Conservation (phyloP, 768 basidiomycete genomes). For the Kwoniella sp. region DNA sequence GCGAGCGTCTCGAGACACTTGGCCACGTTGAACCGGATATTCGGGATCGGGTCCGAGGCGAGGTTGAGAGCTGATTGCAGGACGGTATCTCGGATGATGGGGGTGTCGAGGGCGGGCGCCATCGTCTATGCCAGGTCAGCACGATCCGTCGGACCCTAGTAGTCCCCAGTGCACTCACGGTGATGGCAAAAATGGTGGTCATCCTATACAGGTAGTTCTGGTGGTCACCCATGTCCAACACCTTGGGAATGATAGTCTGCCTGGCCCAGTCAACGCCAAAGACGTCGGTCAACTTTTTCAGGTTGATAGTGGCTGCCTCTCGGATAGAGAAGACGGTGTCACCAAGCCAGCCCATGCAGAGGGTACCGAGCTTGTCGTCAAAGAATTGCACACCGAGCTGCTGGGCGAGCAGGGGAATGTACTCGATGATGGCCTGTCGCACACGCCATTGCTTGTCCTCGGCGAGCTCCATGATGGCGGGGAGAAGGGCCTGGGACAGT, state of each 20-base stretch:
- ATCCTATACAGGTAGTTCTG: constrained; percentile 96
- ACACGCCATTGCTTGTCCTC: constrained; percentile 99
- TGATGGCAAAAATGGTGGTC: constrained; percentile 98
- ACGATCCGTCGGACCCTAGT: too few species aligned
- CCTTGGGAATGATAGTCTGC: constrained; percentile 88
- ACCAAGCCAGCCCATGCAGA: constrained; percentile 99
- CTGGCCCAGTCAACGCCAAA: constrained; percentile 98
- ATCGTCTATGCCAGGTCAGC: constrained; percentile 65
- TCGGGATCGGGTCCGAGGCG: constrained; percentile 86
- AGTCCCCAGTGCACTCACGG: constrained; percentile 57
- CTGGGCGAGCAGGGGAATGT: constrained; percentile 95
- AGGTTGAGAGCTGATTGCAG: constrained; percentile 77
- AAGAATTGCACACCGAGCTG: constrained; percentile 96
- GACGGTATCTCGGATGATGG: constrained; percentile 71
- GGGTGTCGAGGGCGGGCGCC: constrained; percentile 76
- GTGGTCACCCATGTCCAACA: constrained; percentile 93
- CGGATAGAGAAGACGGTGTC: constrained; percentile 98
- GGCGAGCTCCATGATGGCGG: constrained; percentile 94
- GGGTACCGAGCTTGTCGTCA: constrained; percentile 89
- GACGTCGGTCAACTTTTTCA: constrained; percentile 94
- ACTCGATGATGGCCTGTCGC: constrained; percentile 98
- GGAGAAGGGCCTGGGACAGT: constrained; percentile 86
- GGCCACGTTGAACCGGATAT: constrained; percentile 98
- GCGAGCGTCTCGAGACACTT: constrained; percentile 90
- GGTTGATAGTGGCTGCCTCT: constrained; percentile 93